A percentile compares a stretch with the other conserved stretches of the same genome.
These are phyloP conservation scores for Incumbomyces delicatus DNA, from an alignment of 2,329 filamentous ascomycete species.

Conservation along the genomic window DNA sequence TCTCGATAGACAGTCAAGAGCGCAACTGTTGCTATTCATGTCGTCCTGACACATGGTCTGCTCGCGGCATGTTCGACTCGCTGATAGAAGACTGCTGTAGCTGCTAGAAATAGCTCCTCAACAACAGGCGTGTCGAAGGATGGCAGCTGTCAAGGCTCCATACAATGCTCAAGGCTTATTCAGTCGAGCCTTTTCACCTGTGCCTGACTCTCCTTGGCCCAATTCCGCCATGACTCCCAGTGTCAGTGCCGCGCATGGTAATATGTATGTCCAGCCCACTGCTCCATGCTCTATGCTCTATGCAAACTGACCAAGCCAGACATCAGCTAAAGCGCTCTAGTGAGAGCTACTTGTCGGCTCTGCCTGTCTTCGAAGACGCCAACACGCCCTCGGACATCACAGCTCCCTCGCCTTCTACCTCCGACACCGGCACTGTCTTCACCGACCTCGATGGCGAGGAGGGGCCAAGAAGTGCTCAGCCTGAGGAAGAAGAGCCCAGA, in stretches of 20 bases:
- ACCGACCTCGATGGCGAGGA: constrained; percentile 64
- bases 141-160: constrained; percentile 2
- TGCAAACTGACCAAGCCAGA: constrained; percentile 4
- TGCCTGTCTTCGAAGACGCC: background rate
- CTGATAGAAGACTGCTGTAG: background rate
- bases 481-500: constrained; percentile 1
- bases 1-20: background rate
- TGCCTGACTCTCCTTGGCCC: constrained; percentile 5
- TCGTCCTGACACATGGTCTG: constrained; percentile 2
- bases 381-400: constrained; percentile 26
- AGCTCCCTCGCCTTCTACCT: constrained; percentile 54
- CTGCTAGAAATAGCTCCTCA: constrained; percentile 1
- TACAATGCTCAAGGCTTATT: background rate
- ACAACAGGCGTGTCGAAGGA: background rate
- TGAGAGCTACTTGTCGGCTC: background rate
- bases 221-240: constrained; percentile 5
- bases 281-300: background rate
- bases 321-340: background rate
- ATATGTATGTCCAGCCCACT: constrained; percentile 4
- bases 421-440: constrained; percentile 54
- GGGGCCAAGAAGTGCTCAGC: constrained; percentile 26
- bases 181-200: background rate
- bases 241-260: background rate
- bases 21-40: constrained; percentile 7
- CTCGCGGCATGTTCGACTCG: constrained; percentile 2